phyloP scores from a whole-genome alignment of 2,329 filamentous ascomycete genomes.

The Ophiostoma novo-ulmi region DNA sequence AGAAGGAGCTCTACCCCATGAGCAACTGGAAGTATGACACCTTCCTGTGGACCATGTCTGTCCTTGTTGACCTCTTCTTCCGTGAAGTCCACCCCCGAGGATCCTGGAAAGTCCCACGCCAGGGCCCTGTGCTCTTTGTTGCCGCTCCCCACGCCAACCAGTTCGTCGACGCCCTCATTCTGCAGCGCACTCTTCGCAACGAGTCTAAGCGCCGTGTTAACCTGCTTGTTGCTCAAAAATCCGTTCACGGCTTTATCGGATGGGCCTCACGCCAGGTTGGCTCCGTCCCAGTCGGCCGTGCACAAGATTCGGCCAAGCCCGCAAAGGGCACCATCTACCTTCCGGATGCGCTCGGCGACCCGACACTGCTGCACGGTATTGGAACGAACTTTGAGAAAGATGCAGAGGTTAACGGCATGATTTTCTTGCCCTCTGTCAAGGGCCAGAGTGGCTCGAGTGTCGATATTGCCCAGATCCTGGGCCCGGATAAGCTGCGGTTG shows the following conservation, averaged over 20 bases:
- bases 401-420: constrained; percentile 71
- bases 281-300: constrained; percentile 86
- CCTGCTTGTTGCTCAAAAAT: constrained; percentile 92
- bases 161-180: constrained; percentile 92
- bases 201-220: constrained; percentile 86
- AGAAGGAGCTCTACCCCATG: constrained; percentile 58
- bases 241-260: constrained; percentile 89
- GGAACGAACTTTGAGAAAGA: constrained; percentile 77
- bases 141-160: constrained; percentile 96
- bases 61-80: constrained; percentile 95
- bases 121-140: constrained; percentile 88
- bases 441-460: constrained; percentile 70
- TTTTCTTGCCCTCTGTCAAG: constrained; percentile 81
- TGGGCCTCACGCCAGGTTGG: constrained; percentile 79
- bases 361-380: constrained; percentile 70
- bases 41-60: constrained; percentile 70
- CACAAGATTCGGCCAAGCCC: constrained; percentile 80
- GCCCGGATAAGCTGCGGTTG: constrained; percentile 73
- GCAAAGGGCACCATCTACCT: constrained; percentile 78
- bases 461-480: constrained; percentile 75
- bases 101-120: constrained; percentile 87
- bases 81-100: constrained; percentile 92
- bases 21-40: constrained; percentile 71
- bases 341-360: constrained; percentile 79
- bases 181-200: constrained; percentile 82